Base-by-base conservation (phyloP, 345 rosid genomes). In the Salix purpurea region DNA sequence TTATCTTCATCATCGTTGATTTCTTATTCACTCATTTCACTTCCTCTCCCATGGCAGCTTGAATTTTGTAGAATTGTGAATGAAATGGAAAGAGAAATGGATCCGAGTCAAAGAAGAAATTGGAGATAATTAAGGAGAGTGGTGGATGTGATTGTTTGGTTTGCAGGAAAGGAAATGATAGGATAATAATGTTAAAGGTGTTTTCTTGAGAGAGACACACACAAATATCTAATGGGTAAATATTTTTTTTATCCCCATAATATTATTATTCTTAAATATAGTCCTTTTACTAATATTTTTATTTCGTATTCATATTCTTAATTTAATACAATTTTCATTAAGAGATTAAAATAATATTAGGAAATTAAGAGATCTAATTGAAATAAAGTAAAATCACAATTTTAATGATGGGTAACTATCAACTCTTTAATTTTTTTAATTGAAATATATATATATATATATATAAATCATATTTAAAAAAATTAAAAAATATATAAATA, bases 11-110 rank as follows among this genome's bases (percentile, higher is more conserved):
- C 42, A 39, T 39, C 81, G 64, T 42, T 73, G 4, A 24, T 26
- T 58, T 79, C 82, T 34, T 73, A 80, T 4, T 81, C 90, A 24
- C 72, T 83, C 88, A 74, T 87, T 79, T 26, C 83, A 83, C 88
- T 72, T 88, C 87, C 69, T 86, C 88, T 2, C 86, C 85, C 89
- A 84, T 82, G 61, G 73, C 46, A 15, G 7, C 21, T 34, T 30
- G 4, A 24, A 4, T 7, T 54, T 54, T 54, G 61, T 1, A 14
- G 34, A 32, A 16, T 11, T n/a, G 34, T 74, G 30, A 30, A 30
- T 2, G 2, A 67, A 36, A 52, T n/a, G n/a, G 37, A 18, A 66
- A 30, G 12, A 30, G 67, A 26, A n/a, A 9, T n/a, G 73, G 70
- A 75, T 79, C 75, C 21, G 68, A 60, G 30, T 75, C 69, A 34